Base-by-base conservation (phyloP, 192 early-diverging fungal species). In the Backusella macrospora region DNA sequence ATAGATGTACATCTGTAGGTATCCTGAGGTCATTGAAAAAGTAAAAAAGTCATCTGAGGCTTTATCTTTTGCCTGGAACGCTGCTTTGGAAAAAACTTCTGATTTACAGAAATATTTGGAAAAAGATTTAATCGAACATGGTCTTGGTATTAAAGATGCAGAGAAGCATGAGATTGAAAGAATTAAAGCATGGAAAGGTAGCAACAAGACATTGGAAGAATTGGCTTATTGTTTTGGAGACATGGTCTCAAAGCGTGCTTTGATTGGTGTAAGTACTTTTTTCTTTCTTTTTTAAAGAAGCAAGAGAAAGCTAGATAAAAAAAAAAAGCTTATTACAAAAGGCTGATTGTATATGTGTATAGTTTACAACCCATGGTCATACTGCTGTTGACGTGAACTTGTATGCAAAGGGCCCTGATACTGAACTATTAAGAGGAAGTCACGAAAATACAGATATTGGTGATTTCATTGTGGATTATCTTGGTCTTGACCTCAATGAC, bases 301-400 rank as follows among this genome's bases (percentile, higher is more conserved):
- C 16, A n/a, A 26, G 37, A 40, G 34, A 29, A 5, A 34, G 37
- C 16, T n/a, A 0, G 18, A 39, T 38, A 42, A 29, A 10, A 39
- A 55, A 55, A 40, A 18, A 55, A 16, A 13, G 14, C 77, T 38
- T 62, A 29, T 72, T 34, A 34, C 2, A 34, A 34, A 34, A 34
- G 29, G 29, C 29, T 34, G 2, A 59, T 71, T 64, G 43, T 74
- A 62, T 29, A 62, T 75, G 40, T 63, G 73, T 49, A 42, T 74
- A 83, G 55, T 93, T 90, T 92, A 84, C 95, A 9, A 97, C 97
- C 0, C 92, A 93, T 76, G 96, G 96, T 14, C 97, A 99, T 78
- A 93, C 93, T 37, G 96, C 89, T 5, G 94, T 97, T 16, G 97
- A 99, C 79, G 97, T 99, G 14, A 98, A 89, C 26, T 73, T 93